Conservation (phyloP, 805 yeast genomes). For the Candida easanensis region DNA sequence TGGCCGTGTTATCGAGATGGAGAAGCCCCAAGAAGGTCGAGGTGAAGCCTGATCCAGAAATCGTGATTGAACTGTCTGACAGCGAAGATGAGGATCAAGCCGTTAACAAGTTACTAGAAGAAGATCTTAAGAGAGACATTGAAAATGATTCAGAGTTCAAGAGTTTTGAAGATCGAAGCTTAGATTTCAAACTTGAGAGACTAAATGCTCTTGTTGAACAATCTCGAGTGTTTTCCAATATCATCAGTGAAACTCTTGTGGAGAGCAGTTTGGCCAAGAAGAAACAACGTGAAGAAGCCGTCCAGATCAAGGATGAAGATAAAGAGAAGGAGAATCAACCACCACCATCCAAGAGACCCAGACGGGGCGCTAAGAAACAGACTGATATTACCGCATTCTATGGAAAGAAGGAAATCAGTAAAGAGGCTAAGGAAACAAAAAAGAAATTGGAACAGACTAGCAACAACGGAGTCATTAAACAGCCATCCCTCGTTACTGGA, state of each 20-base stretch:
- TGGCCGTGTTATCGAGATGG: neutral
- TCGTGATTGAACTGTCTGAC: neutral
- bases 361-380: neutral
- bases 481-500: conserved; percentile 53
- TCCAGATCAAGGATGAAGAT: conserved; percentile 1
- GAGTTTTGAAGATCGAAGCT: conserved; percentile 39
- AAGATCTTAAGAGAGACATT: conserved; percentile 2
- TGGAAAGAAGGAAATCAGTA: conserved; percentile 15
- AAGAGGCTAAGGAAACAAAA: conserved; percentile 25
- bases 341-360: conserved; percentile 15
- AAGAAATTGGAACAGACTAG: conserved; percentile 14
- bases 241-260: conserved; percentile 76
- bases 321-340: conserved; percentile 17
- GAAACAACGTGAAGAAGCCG: conserved; percentile 23
- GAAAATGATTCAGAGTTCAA: conserved; percentile 12
- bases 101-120: conserved; percentile 17
- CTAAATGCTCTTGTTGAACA: conserved; percentile 77
- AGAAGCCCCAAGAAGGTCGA: neutral
- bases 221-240: conserved; percentile 83
- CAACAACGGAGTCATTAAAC: conserved; percentile 31
- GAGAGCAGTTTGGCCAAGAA: conserved; percentile 41
- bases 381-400: conserved; percentile 25
- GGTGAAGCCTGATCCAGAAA: neutral
- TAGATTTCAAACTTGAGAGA: conserved; percentile 60
- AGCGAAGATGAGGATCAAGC: conserved; percentile 20